Percentiles rank a stretch among this genome's conserved stretches.
Conservation (phyloP, 208 protist species). For the Crithidia thermophila region DNA sequence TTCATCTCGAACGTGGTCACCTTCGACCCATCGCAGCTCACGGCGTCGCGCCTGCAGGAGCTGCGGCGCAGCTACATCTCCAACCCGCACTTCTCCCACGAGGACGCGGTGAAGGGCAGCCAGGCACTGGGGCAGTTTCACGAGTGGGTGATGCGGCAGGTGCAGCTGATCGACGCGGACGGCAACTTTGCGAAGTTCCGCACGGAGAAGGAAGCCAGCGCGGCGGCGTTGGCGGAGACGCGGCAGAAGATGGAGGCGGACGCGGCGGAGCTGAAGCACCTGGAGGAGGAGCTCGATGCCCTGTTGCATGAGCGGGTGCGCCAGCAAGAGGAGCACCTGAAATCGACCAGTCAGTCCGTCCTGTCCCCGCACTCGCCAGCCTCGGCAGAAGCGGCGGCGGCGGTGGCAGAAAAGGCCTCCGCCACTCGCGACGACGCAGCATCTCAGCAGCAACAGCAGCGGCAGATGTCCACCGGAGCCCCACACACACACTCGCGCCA, state of each 20-base stretch:
- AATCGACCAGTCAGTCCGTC: too few species aligned
- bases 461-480: background rate
- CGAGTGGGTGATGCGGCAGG: slow-evolving; percentile 56
- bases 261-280: slow-evolving; percentile 22
- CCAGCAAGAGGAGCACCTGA: slow-evolving; percentile 6
- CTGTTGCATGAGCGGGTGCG: slow-evolving; percentile 20
- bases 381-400: background rate
- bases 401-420: background rate
- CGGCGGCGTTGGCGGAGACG: slow-evolving; percentile 11
- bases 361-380: background rate
- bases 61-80: slow-evolving; percentile 40
- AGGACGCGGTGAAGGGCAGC: slow-evolving; percentile 61
- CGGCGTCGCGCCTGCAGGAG: slow-evolving; percentile 15
- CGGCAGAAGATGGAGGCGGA: slow-evolving; percentile 26
- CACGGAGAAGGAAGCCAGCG: slow-evolving; percentile 9
- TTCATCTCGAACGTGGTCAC: slow-evolving; percentile 48
- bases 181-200: slow-evolving; percentile 14
- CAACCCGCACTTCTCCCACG: slow-evolving; percentile 47
- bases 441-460: background rate
- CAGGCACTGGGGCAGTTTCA: slow-evolving; percentile 55
- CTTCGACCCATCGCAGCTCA: slow-evolving; percentile 46
- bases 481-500: background rate
- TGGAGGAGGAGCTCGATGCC: slow-evolving; percentile 45
- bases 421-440: background rate
- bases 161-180: slow-evolving; percentile 38